phyloP scores from a whole-genome alignment of 192 early-diverging fungal species.

The Neocallimastix lanati region DNA sequence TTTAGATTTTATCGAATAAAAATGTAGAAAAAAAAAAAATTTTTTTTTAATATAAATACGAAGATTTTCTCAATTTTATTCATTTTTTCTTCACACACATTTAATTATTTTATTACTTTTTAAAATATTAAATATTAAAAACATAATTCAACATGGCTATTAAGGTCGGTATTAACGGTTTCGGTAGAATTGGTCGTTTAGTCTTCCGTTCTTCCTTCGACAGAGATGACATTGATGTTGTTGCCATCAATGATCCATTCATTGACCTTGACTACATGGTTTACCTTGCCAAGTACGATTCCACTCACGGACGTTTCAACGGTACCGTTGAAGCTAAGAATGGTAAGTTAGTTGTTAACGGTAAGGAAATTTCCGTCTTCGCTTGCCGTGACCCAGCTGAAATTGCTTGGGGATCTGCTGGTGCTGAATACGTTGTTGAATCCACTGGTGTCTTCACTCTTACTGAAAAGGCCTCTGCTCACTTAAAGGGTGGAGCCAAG shows the following conservation, averaged over 20 bases:
- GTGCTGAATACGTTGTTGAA: conserved; percentile 88
- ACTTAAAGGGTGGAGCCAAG: no score
- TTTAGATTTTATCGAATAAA: no score
- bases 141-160: neutral
- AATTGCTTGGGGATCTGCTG: conserved; percentile 70
- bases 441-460: conserved; percentile 98
- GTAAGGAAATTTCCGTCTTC: conserved; percentile 55
- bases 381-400: conserved; percentile 57
- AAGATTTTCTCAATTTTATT: no score
- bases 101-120: neutral
- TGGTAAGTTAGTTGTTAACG: conserved; percentile 82
- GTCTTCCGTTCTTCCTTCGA: conserved; percentile 75
- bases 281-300: conserved; percentile 69
- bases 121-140: neutral
- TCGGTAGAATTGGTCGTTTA: conserved; percentile 96
- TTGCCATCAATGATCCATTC: conserved; percentile 95
- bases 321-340: conserved; percentile 60
- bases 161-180: conserved; percentile 17
- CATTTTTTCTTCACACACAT: neutral
- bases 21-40: no score
- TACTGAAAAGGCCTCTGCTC: conserved; percentile 75
- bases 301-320: conserved; percentile 90
- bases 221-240: conserved; percentile 53
- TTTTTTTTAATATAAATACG: no score
- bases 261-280: conserved; percentile 91